A percentile compares a stretch with the other conserved stretches of the same genome.
Conservation (phyloP, 2,329 filamentous ascomycete species). For the Neopestalotiopsis rosae region DNA sequence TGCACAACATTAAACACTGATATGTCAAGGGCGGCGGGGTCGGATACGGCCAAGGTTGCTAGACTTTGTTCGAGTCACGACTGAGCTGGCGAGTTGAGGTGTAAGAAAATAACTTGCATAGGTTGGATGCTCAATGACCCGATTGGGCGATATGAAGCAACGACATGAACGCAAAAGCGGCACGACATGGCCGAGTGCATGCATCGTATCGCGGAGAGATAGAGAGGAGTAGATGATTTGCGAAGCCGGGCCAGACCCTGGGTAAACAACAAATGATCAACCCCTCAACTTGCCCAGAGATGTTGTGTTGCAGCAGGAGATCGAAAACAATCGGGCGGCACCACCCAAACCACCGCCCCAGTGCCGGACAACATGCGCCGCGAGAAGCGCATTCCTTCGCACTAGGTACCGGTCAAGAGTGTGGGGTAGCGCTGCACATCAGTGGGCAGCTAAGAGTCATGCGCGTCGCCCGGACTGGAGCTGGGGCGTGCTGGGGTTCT, state of each 20-base stretch:
- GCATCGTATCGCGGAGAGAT: neutral
- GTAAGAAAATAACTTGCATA: neutral
- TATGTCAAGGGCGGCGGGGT: neutral
- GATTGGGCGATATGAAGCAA: neutral
- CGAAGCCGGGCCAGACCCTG: too few relatives aligned
- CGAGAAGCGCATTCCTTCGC: neutral
- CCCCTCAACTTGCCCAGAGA: neutral
- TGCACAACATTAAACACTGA: neutral
- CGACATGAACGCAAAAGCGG: neutral
- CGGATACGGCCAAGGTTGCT: neutral
- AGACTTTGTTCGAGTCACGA: neutral
- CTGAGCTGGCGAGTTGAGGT: neutral
- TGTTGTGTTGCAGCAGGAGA: neutral
- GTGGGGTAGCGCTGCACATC: slow-evolving; percentile 13
- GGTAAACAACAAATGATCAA: too few relatives aligned
- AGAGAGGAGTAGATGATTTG: too few relatives aligned
- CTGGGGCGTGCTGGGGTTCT: neutral
- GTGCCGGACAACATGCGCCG: neutral
- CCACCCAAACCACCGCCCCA: neutral
- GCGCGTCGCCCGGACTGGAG: slow-evolving; percentile 3
- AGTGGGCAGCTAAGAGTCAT: slow-evolving; percentile 10
- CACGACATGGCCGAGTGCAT: neutral
- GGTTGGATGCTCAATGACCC: neutral
- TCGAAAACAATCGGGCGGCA: slow-evolving; percentile 2
- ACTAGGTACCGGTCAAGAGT: neutral